Base-by-base conservation (phyloP, 495 filamentous ascomycete species). In the Hypoxylon intermedium region DNA sequence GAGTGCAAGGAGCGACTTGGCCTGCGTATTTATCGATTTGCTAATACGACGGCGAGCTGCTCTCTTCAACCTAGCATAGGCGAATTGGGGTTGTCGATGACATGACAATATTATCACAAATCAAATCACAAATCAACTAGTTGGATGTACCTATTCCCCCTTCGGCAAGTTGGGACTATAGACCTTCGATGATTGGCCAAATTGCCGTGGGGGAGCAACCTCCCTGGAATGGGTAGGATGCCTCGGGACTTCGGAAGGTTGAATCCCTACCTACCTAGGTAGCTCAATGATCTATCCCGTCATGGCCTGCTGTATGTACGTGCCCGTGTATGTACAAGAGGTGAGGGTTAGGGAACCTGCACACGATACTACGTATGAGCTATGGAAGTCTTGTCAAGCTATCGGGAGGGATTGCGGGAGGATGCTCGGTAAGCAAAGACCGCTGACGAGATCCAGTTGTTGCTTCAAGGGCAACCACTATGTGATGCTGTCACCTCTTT, bases 101-200 rank as follows among this genome's bases (percentile, higher is more conserved):
- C 60, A 64, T 64, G 53, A 64, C 60, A 44, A 58, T 54, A 38
- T 55, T 58, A 33, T 64, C 54, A 64, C 60, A 48, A 64, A 64
- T 53, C 60, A 64, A 53, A 23, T 28, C n/a, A n/a, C n/a, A n/a
- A n/a, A n/a, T n/a, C n/a, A n/a, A n/a, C n/a, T 59, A 45, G 23
- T 40, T 26, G 21, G 49, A 58, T 49, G 44, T 9, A 30, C 21
- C 40, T 60, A 60, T 23, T 60, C 62, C 51, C 49, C 26, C 55
- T 65, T 60, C 51, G 56, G 56, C 41, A 60, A 56, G 50, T 54
- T 55, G 47, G 46, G 47, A 52, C 30, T 38, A 15, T 40, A 52
- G 1, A 28, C 18, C 26, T 36, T 36, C 15, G 16, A 9, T 57
- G 62, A 65, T 65, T 60, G 56, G 58, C 2, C 26, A 45, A 9